Conservation (phyloP, 2,329 filamentous ascomycete genomes). For the Berkeleyomyces basicola region DNA sequence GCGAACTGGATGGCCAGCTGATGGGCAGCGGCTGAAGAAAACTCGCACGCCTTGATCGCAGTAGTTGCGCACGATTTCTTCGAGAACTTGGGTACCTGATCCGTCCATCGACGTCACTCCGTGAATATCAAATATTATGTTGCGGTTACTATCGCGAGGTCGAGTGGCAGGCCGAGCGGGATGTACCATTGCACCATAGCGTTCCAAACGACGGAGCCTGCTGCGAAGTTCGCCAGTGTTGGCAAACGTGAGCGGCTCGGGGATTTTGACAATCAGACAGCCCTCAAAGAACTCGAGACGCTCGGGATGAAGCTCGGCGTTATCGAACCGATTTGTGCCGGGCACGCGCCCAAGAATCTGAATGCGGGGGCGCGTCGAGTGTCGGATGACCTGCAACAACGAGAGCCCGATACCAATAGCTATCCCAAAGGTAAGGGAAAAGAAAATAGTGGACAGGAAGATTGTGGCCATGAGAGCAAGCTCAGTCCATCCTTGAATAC, state of each 20-base stretch:
- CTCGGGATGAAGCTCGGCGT: slow-evolving; percentile 58
- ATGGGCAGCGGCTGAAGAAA: slow-evolving; percentile 49
- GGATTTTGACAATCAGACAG: slow-evolving; percentile 91
- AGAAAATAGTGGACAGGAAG: slow-evolving; percentile 83
- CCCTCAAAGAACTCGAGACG: slow-evolving; percentile 79
- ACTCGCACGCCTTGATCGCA: slow-evolving; percentile 59
- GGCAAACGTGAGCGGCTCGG: slow-evolving; percentile 88
- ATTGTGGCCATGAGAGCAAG: slow-evolving; percentile 78
- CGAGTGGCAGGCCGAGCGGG: slow-evolving; percentile 72
- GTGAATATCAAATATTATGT: slow-evolving; percentile 93
- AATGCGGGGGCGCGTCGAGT: slow-evolving; percentile 82
- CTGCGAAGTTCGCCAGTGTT: slow-evolving; percentile 88
- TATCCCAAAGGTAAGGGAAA: slow-evolving; percentile 84
- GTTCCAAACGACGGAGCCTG: slow-evolving; percentile 64
- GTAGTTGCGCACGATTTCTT: slow-evolving; percentile 75
- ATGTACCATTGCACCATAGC: slow-evolving; percentile 80
- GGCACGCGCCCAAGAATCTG: slow-evolving; percentile 87
- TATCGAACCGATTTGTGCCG: slow-evolving; percentile 69
- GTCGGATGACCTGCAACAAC: slow-evolving; percentile 72
- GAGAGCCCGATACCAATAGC: slow-evolving; percentile 86
- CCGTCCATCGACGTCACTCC: slow-evolving; percentile 93
- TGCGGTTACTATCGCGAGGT: slow-evolving; percentile 64
- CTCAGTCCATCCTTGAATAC: slow-evolving; percentile 73
- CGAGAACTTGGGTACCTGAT: slow-evolving; percentile 77
- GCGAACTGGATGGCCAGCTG: slow-evolving; percentile 42